phyloP scores from a whole-genome alignment of 2,329 filamentous ascomycete species.

The Beauveria sp. region DNA sequence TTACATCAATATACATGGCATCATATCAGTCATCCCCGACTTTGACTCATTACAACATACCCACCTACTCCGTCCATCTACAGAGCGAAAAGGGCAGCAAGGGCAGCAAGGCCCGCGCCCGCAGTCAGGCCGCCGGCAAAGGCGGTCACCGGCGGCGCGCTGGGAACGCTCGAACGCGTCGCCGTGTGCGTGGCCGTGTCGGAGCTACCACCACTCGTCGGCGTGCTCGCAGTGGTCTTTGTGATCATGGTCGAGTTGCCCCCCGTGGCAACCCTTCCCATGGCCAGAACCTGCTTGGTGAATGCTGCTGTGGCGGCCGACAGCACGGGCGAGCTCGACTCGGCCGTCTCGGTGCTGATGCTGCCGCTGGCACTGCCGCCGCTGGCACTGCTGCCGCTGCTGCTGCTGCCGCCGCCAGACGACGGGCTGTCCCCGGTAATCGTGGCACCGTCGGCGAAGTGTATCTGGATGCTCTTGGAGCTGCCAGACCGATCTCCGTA shows the following conservation, averaged over 20 bases:
- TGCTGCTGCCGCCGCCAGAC: neutral
- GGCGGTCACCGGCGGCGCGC: neutral
- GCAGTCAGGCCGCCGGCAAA: neutral
- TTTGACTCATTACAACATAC: neutral
- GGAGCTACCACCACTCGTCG: neutral
- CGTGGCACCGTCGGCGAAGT: neutral
- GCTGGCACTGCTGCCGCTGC: neutral
- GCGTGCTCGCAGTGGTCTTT: neutral
- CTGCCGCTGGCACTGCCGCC: neutral
- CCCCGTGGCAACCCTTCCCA: no score
- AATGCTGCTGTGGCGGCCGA: neutral
- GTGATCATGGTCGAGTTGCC: neutral
- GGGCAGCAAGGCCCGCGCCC: neutral
- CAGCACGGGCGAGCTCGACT: neutral
- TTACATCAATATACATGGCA: neutral
- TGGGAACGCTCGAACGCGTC: neutral
- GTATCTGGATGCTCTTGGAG: conserved; percentile 34
- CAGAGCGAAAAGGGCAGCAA: neutral
- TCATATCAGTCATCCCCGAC: neutral
- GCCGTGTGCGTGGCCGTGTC: neutral
- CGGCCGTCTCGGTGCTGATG: neutral
- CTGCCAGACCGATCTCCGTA: conserved; percentile 34
- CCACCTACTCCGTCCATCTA: neutral
- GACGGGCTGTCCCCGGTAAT: neutral
- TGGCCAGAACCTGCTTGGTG: neutral